Base-by-base conservation (phyloP, 176 grass and related monocot species). In the Poa pratensis region DNA sequence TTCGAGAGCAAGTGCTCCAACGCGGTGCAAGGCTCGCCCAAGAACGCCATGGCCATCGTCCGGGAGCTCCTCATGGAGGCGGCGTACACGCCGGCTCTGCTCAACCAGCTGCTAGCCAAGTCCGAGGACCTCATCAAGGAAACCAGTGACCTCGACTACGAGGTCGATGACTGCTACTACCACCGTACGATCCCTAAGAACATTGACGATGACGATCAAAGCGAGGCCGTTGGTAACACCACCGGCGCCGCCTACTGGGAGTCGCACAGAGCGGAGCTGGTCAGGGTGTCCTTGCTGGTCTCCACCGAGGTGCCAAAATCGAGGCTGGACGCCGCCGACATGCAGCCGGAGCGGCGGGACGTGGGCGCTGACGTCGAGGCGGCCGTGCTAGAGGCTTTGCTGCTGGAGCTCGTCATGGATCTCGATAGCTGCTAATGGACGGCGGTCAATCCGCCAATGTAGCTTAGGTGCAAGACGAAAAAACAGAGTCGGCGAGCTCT, bases 11-110 rank as follows among this genome's bases (percentile, higher is more conserved):
- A 84, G 82, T 45, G 58, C 55, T 68, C 58, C 6, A 63, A 26
- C 4, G 53, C 28, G 14, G 37, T 48, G 14, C 19, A 82, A 28
- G 84, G 66, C 30, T 87, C 81, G 15, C 80, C 85, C 5, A 76
- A 37, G 40, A 87, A 94, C 67, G 68, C 85, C 74, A 64, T 92
- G 83, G 71, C 89, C 61, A 73, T 91, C 50, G 80, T 99, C 71
- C 86, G 85, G 39, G 82, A 92, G 69, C 85, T 98, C n/a, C 85
- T 98, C 18, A 43, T 96, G 59, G 88, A 99, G 62, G 69, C 66
- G 34, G 86, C 84, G 20, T 94, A 88, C 86, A 82, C 88, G 43
- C 88, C 93, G 10, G 90, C 84, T 67, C 81, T 94, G 69, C 75
- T 84, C 65, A 55, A 85, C 10, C 86, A 88, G 20, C 77, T 88